Evolutionary conservation across 768 basidiomycete genomes (phyloP), one percentile per base, ranked within the genome.

Genomic region (Boletus vermiculosoides): DNA sequence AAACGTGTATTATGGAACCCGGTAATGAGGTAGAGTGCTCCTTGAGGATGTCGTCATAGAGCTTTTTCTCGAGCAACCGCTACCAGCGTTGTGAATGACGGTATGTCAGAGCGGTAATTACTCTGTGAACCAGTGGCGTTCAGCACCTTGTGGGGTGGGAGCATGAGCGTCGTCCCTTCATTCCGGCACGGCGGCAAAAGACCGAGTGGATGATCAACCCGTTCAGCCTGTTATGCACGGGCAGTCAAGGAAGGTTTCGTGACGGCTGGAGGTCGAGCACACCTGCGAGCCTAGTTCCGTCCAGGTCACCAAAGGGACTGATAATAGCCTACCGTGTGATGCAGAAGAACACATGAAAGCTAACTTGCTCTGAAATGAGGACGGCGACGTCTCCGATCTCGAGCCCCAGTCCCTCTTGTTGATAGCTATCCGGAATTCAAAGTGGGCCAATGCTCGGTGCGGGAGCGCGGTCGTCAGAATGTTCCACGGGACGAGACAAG

Each of bases 151-250:
- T 2, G 72, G 23, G 34, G 5, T 25, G n/a, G 70, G 50, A 73
- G 62, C 7, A 64, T 52, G 4, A 74, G 52, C 18, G 71, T 52
- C 9, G 71, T 67, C 2, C 68, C 70, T 62, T 70, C 63, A 39
- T 31, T 20, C 22, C 42, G 20, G 18, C 47, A 36, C 31, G 20
- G 13, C 13, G 20, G 20, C 5, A 22, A 33, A 13, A 44, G 42
- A 20, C 13, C 33, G 37, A 51, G 52, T 5, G 45, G 28, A 5
- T 33, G 25, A 25, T 41, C 20, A 5, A 25, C 33, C 33, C 2
- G 39, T 54, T 2, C 28, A 6, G 51, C 36, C 20, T 23, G 47
- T 40, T 11, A n/a, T 8, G 7, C 20, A 8, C 18, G 2, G 8
- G 3, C 10, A 33, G 18, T 37, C 31, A 33, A 30, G 37, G 20